A percentile compares a stretch with the other conserved stretches of the same genome.
Evolutionary conservation across 768 basidiomycete species (phyloP).

Genomic region (Collybia nuda): DNA sequence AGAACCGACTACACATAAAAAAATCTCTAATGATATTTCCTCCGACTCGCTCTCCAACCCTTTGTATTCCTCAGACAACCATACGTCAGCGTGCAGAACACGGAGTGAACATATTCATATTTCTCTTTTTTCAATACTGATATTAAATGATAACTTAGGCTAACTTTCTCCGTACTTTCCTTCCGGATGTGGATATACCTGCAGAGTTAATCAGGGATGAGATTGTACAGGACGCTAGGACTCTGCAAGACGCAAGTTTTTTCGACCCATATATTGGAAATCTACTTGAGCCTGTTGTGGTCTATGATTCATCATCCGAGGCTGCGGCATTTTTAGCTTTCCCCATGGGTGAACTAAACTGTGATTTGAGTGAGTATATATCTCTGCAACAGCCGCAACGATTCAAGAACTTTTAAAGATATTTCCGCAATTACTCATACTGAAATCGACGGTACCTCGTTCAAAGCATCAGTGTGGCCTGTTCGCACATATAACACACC

Average conservation of each 20-base stretch:
- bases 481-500: constrained; percentile 59
- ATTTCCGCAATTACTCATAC: no score
- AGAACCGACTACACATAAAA: constrained; percentile 21
- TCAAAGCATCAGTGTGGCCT: constrained; percentile 41
- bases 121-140: not conserved
- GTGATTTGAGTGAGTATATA: constrained; percentile 56
- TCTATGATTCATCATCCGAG: constrained; percentile 17
- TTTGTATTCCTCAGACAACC: constrained; percentile 27
- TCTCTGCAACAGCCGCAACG: not conserved
- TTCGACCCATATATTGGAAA: constrained; percentile 65
- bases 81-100: constrained; percentile 59
- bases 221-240: constrained; percentile 43
- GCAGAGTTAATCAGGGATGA: constrained; percentile 63
- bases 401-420: no score
- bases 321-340: constrained; percentile 44
- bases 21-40: constrained; percentile 53
- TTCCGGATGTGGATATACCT: constrained; percentile 75
- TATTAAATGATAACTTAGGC: constrained; percentile 39
- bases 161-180: constrained; percentile 66
- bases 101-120: constrained; percentile 51
- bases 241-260: constrained; percentile 27
- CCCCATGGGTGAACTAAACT: constrained; percentile 60
- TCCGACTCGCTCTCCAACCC: constrained; percentile 42
- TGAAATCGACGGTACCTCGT: constrained; percentile 15
- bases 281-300: constrained; percentile 41